Evolutionary conservation across 345 rosid genomes (phyloP).

Genomic region (Cardamine occulta): DNA sequence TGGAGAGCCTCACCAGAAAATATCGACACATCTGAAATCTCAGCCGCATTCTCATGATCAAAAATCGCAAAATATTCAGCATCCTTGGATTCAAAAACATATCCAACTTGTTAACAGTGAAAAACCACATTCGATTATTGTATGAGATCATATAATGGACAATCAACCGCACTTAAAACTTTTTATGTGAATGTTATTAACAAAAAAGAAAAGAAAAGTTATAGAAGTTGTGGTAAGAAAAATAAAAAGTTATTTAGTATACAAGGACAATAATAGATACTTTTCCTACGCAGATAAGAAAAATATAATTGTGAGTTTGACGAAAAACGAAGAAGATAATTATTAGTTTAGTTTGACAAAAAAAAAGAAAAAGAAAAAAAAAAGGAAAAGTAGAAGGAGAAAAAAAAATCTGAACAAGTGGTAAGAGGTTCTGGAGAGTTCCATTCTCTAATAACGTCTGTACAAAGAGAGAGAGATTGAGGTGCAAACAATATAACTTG

Average conservation of each 20-base stretch:
- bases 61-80: neutral
- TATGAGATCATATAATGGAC: too few species aligned
- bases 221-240: neutral
- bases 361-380: too few species aligned
- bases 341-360: neutral
- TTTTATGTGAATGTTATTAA: too few species aligned
- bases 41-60: slow-evolving; percentile 28
- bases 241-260: neutral
- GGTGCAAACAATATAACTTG: neutral
- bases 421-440: slow-evolving; percentile 46
- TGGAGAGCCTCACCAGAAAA: slow-evolving; percentile 20
- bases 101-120: neutral
- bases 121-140: neutral
- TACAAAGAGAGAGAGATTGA: neutral
- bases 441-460: slow-evolving; percentile 19
- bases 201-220: too few species aligned
- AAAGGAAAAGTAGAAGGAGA: neutral
- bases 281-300: neutral
- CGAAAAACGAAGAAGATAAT: neutral
- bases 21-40: slow-evolving; percentile 32
- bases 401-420: slow-evolving; percentile 35
- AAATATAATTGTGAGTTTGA: neutral
- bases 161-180: too few species aligned
- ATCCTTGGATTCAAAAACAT: neutral
- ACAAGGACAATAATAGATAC: neutral